Evolutionary conservation across 225 moss, liverwort and hornwort genomes (phyloP).

Genomic region (Rhytidiadelphus loreus): DNA sequence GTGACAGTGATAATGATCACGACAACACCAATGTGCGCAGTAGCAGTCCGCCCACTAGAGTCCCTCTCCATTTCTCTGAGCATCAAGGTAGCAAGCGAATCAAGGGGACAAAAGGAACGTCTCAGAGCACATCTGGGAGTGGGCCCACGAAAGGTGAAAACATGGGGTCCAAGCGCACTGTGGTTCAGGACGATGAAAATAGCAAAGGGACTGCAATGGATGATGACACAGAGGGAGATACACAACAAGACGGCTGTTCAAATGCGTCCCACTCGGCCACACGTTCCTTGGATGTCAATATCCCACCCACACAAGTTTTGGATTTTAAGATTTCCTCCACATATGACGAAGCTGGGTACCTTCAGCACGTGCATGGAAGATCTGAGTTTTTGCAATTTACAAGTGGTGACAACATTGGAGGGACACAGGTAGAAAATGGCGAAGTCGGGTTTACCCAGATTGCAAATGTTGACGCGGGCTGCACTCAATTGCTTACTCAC

Average conservation of each 20-base stretch:
- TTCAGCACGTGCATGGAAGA: not conserved
- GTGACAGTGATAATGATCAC: constrained; percentile 57
- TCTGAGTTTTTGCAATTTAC: constrained; percentile 5
- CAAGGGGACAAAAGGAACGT: not conserved
- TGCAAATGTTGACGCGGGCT: constrained; percentile 12
- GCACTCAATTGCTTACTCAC: constrained; percentile 22
- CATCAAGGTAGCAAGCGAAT: constrained; percentile 4
- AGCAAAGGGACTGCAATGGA: constrained; percentile 10
- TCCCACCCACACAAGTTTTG: constrained; percentile 27
- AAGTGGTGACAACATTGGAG: constrained; percentile 3
- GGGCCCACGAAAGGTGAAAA: constrained; percentile 10
- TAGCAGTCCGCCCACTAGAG: constrained; percentile 24
- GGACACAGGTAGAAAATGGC: constrained; percentile 20
- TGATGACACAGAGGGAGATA: constrained; percentile 44
- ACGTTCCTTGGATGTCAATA: constrained; percentile 10
- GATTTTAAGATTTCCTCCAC: constrained; percentile 3
- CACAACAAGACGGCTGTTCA: constrained; percentile 56
- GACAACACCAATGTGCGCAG: constrained; percentile 26
- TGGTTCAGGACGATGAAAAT: constrained; percentile 1
- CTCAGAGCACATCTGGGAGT: constrained; percentile 22
- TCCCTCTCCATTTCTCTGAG: not conserved
- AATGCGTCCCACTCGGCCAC: constrained; percentile 11
- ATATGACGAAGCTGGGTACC: constrained; percentile 5
- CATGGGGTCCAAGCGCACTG: not conserved
- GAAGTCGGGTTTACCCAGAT: constrained; percentile 34